Base-by-base conservation (phyloP, 352 stramenopile genomes). In the Pythium plurisporium region DNA sequence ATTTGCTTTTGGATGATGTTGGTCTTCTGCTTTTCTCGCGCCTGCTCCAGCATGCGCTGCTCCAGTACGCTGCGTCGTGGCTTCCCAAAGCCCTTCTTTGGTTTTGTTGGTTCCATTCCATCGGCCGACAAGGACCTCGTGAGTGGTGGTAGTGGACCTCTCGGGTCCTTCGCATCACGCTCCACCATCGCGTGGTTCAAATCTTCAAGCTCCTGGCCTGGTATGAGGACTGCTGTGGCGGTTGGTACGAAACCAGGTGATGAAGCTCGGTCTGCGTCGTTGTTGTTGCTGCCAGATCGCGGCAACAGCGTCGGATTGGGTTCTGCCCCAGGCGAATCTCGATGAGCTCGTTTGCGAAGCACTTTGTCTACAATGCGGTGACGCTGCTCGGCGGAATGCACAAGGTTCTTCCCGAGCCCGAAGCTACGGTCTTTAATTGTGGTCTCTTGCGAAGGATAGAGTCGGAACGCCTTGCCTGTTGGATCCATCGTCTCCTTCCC, bases 361-460 rank as follows among this genome's bases (percentile, higher is more conserved):
- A 69, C 43, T 36, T 69, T 64, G 3, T 64, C 55, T 0, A 69
- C 55, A 10, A 69, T 62, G 3, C 17, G 12, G 40, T 64, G 62
- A 2, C 62, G 55, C 45, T 69, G 62, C 3, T 33, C 37, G 1
- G 48, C 44, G 26, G 64, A 44, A 20, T 82, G 66, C 1, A 87
- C 69, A 2, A 76, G 60, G 22, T 79, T 84, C 15, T 56, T 69
- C 2, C 84, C 84, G 0, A 89, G 54, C 0, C 86, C 86, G 55
- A 95, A 93, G 31, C 68, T 87, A 27, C 74, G 31, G 58, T 92
- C 83, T 30, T 80, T 79, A 12, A 93, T 72, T 4, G 66, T 75
- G 0, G 84, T 93, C 37, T 90, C 80, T 52, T 91, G 82, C 2
- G 79, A 89, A 8, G 82, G 79, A 50, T 84, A 87, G 0, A 87